Conservation (phyloP, 2,329 filamentous ascomycete species). For the Acephala macrosclerotiorum region DNA sequence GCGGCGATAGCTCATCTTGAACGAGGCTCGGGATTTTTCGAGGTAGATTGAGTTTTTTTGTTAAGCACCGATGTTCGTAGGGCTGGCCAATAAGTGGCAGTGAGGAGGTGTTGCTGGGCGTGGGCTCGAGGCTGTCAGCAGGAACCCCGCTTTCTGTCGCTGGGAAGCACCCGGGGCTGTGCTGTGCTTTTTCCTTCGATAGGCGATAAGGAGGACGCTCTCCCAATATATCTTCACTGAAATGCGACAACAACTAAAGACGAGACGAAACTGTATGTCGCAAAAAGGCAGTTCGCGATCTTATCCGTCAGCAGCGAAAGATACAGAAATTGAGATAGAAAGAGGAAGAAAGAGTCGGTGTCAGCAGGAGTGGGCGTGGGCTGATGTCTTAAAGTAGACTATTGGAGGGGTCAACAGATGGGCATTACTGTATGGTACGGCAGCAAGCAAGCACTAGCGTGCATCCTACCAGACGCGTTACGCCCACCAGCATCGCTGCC, state of each 20-base stretch:
- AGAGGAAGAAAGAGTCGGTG: constrained; percentile 25
- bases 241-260: constrained; percentile 12
- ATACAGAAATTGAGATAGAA: constrained; percentile 11
- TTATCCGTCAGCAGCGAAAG: background rate
- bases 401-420: constrained; percentile 12
- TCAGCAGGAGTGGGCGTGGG: constrained; percentile 41
- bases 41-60: background rate
- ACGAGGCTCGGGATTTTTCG: constrained; percentile 17
- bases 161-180: constrained; percentile 11
- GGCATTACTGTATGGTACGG: background rate
- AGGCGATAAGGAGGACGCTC: constrained; percentile 21
- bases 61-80: constrained; percentile 11
- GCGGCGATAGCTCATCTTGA: constrained; percentile 42
- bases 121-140: constrained; percentile 19
- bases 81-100: constrained; percentile 14
- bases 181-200: constrained; percentile 21
- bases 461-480: background rate
- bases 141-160: constrained; percentile 22
- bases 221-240: background rate
- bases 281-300: background rate
- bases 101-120: constrained; percentile 7
- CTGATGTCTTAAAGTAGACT: constrained; percentile 34
- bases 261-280: constrained; percentile 8
- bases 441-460: background rate
- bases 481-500: constrained; percentile 9